Base-by-base conservation (phyloP, 164 flowering plant species). In the Tetracentron sinense region DNA sequence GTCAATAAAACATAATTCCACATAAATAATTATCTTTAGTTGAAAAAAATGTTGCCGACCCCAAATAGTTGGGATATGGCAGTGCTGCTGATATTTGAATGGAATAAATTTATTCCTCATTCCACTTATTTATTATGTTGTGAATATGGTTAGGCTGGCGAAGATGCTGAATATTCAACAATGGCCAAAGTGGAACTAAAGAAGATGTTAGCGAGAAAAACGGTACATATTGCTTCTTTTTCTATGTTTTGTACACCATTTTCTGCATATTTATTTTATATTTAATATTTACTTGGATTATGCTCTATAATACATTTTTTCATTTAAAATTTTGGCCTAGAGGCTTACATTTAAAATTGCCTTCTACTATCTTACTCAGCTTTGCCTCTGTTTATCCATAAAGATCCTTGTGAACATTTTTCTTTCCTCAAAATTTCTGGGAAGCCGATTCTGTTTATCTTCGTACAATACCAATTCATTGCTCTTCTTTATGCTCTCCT, bases 141-240 rank as follows among this genome's bases (percentile, higher is more conserved):
- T 29, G 56, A 59, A 49, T 65, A 7, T 59, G 21, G 20, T 50
- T 69, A 90, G 96, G 84, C 73, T 49, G 88, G 76, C 53, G 97
- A 92, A 76, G 94, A 92, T 74, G 56, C 66, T 5, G 75, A 77
- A 4, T 76, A 69, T 67, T 89, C 96, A 29, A 71, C 54, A 20
- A 35, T 79, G 62, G 84, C 89, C 14, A 76, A 74, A 68, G 94
- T 92, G 61, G 94, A 92, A 72, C 83, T 92, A 58, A 86, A 75
- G 81, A 89, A 78, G 77, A 69, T 91, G 70, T 89, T 91, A 54
- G 54, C 76, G 4, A 73, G 75, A 44, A 85, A 69, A 75, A 71
- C 35, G 76, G 96, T 91, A 74, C 3, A 71, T 56, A 33, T 42
- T 15, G 14, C 58, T 51, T 38, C 51, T 53, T 56, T 64, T 44